Conservation (phyloP, 805 yeast genomes). For the Lipomyces oligophaga region DNA sequence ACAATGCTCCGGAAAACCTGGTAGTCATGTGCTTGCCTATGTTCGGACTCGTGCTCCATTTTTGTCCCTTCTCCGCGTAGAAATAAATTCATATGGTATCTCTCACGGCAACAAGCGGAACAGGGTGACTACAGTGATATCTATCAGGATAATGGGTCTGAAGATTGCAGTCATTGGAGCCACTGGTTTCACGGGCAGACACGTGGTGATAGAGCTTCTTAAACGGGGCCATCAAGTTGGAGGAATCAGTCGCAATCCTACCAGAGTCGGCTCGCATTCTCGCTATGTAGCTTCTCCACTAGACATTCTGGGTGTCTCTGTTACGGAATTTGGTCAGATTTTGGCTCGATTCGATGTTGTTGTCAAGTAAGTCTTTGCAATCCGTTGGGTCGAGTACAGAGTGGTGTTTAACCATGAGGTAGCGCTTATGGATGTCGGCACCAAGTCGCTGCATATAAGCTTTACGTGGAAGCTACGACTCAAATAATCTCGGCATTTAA, state of each 20-base stretch:
- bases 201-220: slow-evolving; percentile 11
- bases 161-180: slow-evolving; percentile 9
- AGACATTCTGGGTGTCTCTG: slow-evolving; percentile 3
- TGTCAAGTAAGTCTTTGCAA: slow-evolving; percentile 1
- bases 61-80: too few species aligned
- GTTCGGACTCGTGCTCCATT: too few species aligned
- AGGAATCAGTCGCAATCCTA: slow-evolving; percentile 8
- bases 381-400: not conserved
- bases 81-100: too few species aligned
- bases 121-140: too few species aligned
- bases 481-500: slow-evolving; percentile 8
- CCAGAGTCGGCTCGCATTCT: not conserved
- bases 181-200: slow-evolving; percentile 12
- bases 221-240: slow-evolving; percentile 11
- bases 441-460: not conserved
- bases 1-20: too few species aligned
- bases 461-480: slow-evolving; percentile 5
- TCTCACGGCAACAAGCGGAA: too few species aligned
- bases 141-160: slow-evolving; percentile 1
- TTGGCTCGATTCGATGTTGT: slow-evolving; percentile 3
- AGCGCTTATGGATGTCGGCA: not conserved
- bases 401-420: too few species aligned
- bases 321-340: not conserved
- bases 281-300: not conserved
- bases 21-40: too few species aligned